Evolutionary conservation across 2,329 filamentous ascomycete species (phyloP).

Genomic region (Scleromitrula shiraiana): DNA sequence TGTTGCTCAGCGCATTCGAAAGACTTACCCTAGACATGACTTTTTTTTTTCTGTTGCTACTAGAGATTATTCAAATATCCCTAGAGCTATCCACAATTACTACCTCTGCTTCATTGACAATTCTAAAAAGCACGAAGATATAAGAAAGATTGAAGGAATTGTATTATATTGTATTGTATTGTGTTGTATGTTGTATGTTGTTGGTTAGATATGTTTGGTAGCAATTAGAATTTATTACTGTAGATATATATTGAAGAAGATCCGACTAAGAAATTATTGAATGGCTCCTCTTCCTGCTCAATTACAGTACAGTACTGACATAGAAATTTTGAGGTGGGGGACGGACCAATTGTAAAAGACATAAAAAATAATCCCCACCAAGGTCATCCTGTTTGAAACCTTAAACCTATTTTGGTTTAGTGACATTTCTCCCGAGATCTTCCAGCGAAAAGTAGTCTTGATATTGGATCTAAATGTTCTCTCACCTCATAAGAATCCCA

Average conservation of each 20-base stretch:
- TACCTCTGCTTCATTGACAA: conserved; percentile 45
- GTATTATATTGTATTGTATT: no score
- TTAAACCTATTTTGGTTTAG: conserved; percentile 1
- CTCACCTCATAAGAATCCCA: conserved; percentile 11
- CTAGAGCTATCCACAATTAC: conserved; percentile 65
- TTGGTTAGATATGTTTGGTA: no score
- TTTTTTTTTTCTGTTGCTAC: conserved; percentile 46
- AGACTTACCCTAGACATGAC: conserved; percentile 46
- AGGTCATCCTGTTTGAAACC: neutral
- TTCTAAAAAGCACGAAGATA: neutral
- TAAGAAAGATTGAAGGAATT: no score
- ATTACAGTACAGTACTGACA: no score
- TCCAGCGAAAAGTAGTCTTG: conserved; percentile 18
- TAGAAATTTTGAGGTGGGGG: conserved; percentile 10
- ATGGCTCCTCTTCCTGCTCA: no score
- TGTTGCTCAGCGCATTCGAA: conserved; percentile 12
- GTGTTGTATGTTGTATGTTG: no score
- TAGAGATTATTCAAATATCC: conserved; percentile 73
- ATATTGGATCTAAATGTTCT: conserved; percentile 3
- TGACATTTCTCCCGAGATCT: conserved; percentile 10
- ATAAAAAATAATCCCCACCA: conserved; percentile 8
- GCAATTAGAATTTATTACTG: no score
- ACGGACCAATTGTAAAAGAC: neutral
- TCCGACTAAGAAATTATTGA: no score
- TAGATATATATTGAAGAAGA: no score